Evolutionary conservation across 441 rosid species (phyloP).

Genomic region (Breynia disticha): DNA sequence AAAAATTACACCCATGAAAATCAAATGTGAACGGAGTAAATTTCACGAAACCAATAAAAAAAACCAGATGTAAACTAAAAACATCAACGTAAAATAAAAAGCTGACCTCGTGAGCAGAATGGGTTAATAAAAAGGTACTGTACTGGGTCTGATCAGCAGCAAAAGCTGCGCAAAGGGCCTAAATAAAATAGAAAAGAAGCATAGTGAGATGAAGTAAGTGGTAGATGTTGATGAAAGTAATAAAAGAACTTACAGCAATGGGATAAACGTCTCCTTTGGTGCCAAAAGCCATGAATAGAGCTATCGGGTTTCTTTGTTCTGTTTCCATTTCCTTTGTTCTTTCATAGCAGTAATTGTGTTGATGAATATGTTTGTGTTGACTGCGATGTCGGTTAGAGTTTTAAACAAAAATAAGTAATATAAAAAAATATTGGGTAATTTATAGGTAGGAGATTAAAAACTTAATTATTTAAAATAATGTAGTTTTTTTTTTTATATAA

Average conservation of each 20-base stretch:
- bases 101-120: slow-evolving; percentile 69
- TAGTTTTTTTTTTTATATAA: no score
- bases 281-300: slow-evolving; percentile 86
- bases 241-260: slow-evolving; percentile 40
- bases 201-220: not conserved
- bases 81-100: not conserved
- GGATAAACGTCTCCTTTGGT: slow-evolving; percentile 84
- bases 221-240: not conserved
- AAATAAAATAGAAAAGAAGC: slow-evolving; percentile 9
- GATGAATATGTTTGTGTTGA: no score
- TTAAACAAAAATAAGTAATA: no score
- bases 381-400: no score
- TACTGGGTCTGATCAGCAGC: slow-evolving; percentile 44
- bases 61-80: not conserved
- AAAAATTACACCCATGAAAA: no score
- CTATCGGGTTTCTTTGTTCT: slow-evolving; percentile 34
- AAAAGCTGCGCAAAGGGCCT: slow-evolving; percentile 83
- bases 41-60: not conserved
- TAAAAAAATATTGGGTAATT: no score
- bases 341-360: no score
- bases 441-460: no score
- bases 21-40: no score
- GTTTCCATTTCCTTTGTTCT: slow-evolving; percentile 9
- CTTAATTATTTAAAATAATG: no score
- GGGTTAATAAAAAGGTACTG: slow-evolving; percentile 54